phyloP scores from a whole-genome alignment of 106 monocot species.

The Phalaenopsis aphrodite region DNA sequence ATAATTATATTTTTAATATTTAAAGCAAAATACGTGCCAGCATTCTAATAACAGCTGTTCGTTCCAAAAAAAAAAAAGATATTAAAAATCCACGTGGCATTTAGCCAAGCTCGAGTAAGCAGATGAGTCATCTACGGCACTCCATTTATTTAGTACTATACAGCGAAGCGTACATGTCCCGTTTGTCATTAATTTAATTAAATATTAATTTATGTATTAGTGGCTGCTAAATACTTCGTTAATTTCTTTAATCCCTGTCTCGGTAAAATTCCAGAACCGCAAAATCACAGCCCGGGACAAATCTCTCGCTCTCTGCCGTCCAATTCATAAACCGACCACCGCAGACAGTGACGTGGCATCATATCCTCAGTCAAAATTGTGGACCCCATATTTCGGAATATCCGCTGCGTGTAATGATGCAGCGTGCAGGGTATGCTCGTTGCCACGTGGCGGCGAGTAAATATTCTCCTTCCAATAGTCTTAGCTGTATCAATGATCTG shows the following conservation, averaged over 20 bases:
- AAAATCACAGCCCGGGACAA: not conserved
- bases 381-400: not conserved
- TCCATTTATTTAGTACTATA: not conserved
- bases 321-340: not conserved
- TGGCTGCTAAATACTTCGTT: not conserved
- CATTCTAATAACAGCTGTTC: too few relatives aligned
- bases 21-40: too few relatives aligned
- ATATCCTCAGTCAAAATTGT: not conserved
- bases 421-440: not conserved
- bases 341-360: not conserved
- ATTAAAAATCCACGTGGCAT: not conserved
- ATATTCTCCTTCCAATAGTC: too few relatives aligned
- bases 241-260: not conserved
- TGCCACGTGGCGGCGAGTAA: not conserved
- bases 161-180: not conserved
- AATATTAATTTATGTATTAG: not conserved
- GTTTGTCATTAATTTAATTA: not conserved
- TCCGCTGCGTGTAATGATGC: not conserved
- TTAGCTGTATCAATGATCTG: not conserved
- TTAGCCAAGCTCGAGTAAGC: not conserved
- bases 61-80: not conserved
- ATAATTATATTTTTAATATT: too few relatives aligned
- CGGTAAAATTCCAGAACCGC: not conserved
- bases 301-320: not conserved
- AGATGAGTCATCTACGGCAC: not conserved